These are phyloP conservation scores for Coniella vitis DNA, from an alignment of 2,329 filamentous ascomycete genomes.

Conservation along the genomic window DNA sequence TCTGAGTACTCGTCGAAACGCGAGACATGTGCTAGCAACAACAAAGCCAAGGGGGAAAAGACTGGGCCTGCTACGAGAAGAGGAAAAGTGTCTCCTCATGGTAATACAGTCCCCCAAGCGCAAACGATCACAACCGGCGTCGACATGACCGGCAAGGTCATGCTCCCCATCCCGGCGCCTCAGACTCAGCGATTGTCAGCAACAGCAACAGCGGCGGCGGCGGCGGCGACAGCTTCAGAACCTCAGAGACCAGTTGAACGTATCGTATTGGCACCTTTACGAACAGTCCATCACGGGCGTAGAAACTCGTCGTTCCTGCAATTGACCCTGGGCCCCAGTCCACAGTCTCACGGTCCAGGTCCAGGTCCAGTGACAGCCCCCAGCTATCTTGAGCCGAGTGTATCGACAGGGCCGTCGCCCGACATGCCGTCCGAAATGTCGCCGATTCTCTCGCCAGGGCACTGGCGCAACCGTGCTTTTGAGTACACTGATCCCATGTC, in stretches of 20 bases:
- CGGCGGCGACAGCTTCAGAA: neutral
- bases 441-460: slow-evolving; percentile 7
- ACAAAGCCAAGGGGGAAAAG: slow-evolving; percentile 1
- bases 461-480: slow-evolving; percentile 11
- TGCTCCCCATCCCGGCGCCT: slow-evolving; percentile 2
- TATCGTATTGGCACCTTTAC: slow-evolving; percentile 2
- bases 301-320: neutral
- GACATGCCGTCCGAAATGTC: slow-evolving; percentile 15
- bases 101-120: neutral
- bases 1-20: slow-evolving; percentile 1
- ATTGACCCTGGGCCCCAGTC: neutral
- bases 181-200: neutral
- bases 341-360: neutral
- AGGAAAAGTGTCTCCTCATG: neutral
- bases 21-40: neutral
- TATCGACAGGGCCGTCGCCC: slow-evolving; percentile 9
- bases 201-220: too few relatives aligned
- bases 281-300: neutral
- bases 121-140: neutral
- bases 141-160: neutral
- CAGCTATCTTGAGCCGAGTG: slow-evolving; percentile 9
- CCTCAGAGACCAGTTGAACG: neutral
- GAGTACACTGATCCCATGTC: neutral
- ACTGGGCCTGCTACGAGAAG: neutral
- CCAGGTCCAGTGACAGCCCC: neutral